Base-by-base conservation (phyloP, 192 early-diverging fungal genomes). In the Obelidium mucronatum region DNA sequence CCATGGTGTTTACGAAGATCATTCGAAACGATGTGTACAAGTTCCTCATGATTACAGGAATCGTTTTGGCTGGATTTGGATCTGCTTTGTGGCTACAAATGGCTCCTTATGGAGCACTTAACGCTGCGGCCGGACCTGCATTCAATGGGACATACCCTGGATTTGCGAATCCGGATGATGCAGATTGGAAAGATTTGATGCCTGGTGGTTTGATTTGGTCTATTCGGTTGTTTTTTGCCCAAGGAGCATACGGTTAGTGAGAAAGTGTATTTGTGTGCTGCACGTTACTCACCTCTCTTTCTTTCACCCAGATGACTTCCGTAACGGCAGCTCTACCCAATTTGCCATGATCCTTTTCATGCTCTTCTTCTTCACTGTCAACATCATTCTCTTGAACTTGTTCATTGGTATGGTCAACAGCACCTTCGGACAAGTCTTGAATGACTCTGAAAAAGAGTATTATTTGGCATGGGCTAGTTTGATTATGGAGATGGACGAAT, bases 401-500 rank as follows among this genome's bases (percentile, higher is more conserved):
- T 76, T 76, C 64, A 76, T 76, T 59, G 75, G 42, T n/a, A 76
- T 67, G 75, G 26, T 76, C 26, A 58, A 35, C 63, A 26, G 17
- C 17, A 76, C 75, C 13, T 76, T 76, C 55, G 34, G 24, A 33
- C 11, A n/a, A 55, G 62, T 75, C 6, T 66, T 63, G 24, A 19
- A 17, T 55, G 65, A 68, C 40, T 35, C 75, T 37, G 65, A 68
- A 53, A 51, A 59, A 13, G 15, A 33, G 35, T 76, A 36, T 42
- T 37, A 53, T 28, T 28, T 68, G 13, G 3, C 42, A 24, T 68
- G 75, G 75, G 75, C 75, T 1, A 33, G 30, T 15, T 39, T 76
- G 22, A 68, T 76, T 31, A 76, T 76, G 64, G 75, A 75, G 48
- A 63, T 75, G 19, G 73, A 75, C 42, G 73, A 75, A 52, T 19